phyloP scores from a whole-genome alignment of 768 basidiomycete genomes.

The Multifurca ochricompacta region DNA sequence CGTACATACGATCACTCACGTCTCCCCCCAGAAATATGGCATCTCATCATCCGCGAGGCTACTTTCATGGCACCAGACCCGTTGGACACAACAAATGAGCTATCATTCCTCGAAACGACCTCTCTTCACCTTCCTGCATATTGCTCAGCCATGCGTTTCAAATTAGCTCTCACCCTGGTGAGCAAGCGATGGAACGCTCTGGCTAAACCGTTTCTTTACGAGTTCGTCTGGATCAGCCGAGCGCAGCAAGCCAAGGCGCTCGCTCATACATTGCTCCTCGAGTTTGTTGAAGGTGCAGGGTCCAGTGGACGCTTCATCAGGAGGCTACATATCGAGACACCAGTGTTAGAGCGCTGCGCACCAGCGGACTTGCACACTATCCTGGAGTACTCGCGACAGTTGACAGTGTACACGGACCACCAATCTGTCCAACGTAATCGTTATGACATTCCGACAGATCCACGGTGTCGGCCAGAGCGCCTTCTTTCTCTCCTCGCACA shows the following conservation, averaged over 20 bases:
- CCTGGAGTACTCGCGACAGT: constrained; percentile 51
- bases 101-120: constrained; percentile 49
- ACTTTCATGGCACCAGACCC: constrained; percentile 38
- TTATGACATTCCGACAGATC: constrained; percentile 37
- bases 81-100: constrained; percentile 39
- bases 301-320: constrained; percentile 45
- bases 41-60: constrained; percentile 54
- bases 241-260: constrained; percentile 43
- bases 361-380: constrained; percentile 63
- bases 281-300: constrained; percentile 30
- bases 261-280: constrained; percentile 36
- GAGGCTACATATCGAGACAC: constrained; percentile 65
- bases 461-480: constrained; percentile 44
- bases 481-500: constrained; percentile 53
- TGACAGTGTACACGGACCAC: constrained; percentile 57
- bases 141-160: constrained; percentile 38
- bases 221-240: constrained; percentile 62
- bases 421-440: constrained; percentile 52
- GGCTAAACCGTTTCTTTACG: constrained; percentile 50
- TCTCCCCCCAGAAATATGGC: constrained; percentile 60
- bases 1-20: constrained; percentile 12
- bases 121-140: constrained; percentile 39
- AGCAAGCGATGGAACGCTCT: constrained; percentile 47
- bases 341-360: constrained; percentile 52
- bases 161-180: constrained; percentile 46